Evolutionary conservation across 129 eudicot genomes (phyloP).

Genomic region (Saposhnikovia divaricata): DNA sequence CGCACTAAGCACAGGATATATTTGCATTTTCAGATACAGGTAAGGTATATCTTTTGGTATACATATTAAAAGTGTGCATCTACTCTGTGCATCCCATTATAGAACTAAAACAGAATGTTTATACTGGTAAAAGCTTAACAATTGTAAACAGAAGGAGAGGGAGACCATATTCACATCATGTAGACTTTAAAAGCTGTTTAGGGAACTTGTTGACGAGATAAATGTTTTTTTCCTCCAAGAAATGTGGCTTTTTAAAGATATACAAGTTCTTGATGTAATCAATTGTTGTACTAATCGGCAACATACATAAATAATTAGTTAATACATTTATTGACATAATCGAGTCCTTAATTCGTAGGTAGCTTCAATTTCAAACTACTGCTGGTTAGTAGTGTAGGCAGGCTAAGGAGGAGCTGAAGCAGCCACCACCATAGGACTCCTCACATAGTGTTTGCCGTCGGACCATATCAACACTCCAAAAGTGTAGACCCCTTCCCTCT

Average conservation of each 20-base stretch:
- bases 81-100: too few relatives aligned
- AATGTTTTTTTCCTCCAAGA: background rate
- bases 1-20: too few relatives aligned
- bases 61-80: background rate
- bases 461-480: constrained; percentile 71
- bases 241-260: too few relatives aligned
- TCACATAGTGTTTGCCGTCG: constrained; percentile 59
- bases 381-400: background rate
- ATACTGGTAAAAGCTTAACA: background rate
- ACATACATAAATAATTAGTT: background rate
- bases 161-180: background rate
- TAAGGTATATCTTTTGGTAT: background rate
- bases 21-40: background rate
- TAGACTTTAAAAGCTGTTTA: too few relatives aligned
- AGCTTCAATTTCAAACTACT: background rate
- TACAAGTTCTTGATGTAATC: background rate
- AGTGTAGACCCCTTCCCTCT: constrained; percentile 14
- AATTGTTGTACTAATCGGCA: background rate
- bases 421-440: constrained; percentile 61
- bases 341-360: background rate
- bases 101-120: background rate
- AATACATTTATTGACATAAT: background rate
- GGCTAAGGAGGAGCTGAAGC: background rate
- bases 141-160: background rate
- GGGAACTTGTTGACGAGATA: background rate